Conservation (phyloP, 2,329 filamentous ascomycete genomes). For the Xylaria sp. region DNA sequence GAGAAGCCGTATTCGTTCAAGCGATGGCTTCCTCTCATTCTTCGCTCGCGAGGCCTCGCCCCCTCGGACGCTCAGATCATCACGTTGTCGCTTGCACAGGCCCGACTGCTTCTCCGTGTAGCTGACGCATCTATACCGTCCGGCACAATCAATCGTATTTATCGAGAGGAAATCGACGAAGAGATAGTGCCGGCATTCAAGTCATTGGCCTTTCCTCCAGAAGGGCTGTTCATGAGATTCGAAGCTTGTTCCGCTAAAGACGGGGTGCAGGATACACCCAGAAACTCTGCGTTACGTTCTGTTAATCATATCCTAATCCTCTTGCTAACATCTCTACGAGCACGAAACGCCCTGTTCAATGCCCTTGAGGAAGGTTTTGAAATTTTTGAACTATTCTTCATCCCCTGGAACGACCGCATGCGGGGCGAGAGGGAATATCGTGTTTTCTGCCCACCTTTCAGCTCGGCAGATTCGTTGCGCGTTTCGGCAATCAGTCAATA, state of each 20-base stretch:
- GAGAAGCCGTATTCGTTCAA: constrained; percentile 52
- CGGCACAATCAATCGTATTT: constrained; percentile 46
- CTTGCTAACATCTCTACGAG: constrained; percentile 53
- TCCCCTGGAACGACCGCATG: constrained; percentile 56
- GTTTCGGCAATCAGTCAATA: constrained; percentile 57
- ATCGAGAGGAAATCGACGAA: constrained; percentile 50
- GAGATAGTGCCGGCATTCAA: constrained; percentile 45
- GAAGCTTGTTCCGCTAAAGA: constrained; percentile 58
- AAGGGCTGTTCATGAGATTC: constrained; percentile 56
- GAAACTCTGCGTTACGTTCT: constrained; percentile 45
- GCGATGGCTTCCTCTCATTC: constrained; percentile 56
- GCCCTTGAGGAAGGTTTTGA: constrained; percentile 34
- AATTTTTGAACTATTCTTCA: constrained; percentile 51
- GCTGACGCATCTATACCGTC: constrained; percentile 50
- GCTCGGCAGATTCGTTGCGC: constrained; percentile 19
- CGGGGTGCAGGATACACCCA: constrained; percentile 44
- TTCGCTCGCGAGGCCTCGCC: constrained; percentile 48
- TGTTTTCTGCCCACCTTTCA: constrained; percentile 54
- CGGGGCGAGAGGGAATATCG: constrained; percentile 53
- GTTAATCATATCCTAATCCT: constrained; percentile 51
- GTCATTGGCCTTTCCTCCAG: constrained; percentile 45
- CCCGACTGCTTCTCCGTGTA: constrained; percentile 47
- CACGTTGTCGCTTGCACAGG: constrained; percentile 46
- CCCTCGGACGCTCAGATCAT: constrained; percentile 46
- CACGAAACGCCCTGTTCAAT: constrained; percentile 50